Base-by-base conservation (phyloP, 371 early-diverging fungal genomes). In the Capniomyces stellatus region DNA sequence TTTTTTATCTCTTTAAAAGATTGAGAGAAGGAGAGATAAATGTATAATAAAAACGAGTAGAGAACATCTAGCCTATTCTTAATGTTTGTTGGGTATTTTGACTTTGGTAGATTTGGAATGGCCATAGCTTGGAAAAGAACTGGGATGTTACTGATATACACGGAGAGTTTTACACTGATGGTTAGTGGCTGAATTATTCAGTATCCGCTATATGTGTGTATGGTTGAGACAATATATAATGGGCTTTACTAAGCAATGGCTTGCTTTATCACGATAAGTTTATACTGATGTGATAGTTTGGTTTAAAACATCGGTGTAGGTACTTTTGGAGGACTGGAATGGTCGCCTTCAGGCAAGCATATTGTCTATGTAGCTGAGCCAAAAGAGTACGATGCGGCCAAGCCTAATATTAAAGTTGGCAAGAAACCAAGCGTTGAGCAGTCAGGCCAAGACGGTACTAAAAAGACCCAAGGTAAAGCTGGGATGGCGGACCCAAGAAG, bases 321-420 rank as follows among this genome's bases (percentile, higher is more conserved):
- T 44, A 71, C 75, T 1, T 81, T 83, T 62, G 82, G 83, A 12
- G 58, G 67, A 6, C 52, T 82, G n/a, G 62, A 66, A 15, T 79
- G 81, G 76, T 73, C 79, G 2, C 44, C 50, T 8, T 67, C 70
- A 52, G 75, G 72, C 54, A 58, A 40, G 41, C 58, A 60, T 18
- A 35, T 82, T 10, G 72, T 71, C 19, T 82, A 82, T 47, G 61
- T 73, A 18, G 83, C 83, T 13, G 83, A 82, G 58, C 53, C 58
- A 24, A 71, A 68, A 46, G 61, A 62, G 41, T 54, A 57, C 6
- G 67, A 71, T 29, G 60, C 68, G 41, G 56, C 59, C 3, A 54
- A 55, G 27, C 29, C 29, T n/a, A 55, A 39, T 29, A 19, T 24
- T 22, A 43, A 46, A 21, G 15, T 53, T 15, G 41, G 46, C 3